A percentile compares a stretch with the other conserved stretches of the same genome.
Evolutionary conservation across 257 asterid species (phyloP).

Genomic region (Solanum dulcamara): DNA sequence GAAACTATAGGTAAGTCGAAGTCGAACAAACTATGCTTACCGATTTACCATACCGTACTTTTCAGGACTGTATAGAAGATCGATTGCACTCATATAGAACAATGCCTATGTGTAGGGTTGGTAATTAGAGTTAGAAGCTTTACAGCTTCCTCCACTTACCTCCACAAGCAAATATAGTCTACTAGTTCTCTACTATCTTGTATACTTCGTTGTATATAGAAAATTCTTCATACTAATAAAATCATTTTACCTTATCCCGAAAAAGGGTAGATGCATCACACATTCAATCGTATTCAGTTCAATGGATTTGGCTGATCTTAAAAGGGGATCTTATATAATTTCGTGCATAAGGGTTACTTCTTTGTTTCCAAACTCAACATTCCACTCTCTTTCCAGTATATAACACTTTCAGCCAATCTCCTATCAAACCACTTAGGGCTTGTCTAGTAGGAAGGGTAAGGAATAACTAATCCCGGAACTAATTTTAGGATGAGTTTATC

Average conservation of each 20-base stretch:
- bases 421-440: not conserved
- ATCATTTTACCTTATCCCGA: not conserved
- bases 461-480: not conserved
- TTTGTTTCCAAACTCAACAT: not conserved
- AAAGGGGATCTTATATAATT: not conserved
- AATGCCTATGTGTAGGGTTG: not conserved
- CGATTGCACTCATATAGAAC: not conserved
- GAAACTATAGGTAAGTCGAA: not conserved
- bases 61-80: not conserved
- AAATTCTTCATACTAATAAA: not conserved
- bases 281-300: not conserved
- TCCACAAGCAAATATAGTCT: not conserved
- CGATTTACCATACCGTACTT: not conserved
- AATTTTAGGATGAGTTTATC: not conserved
- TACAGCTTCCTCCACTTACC: not conserved
- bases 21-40: not conserved
- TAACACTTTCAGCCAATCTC: not conserved
- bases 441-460: not conserved
- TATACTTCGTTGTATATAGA: not conserved
- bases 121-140: not conserved
- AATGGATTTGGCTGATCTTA: not conserved
- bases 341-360: not conserved
- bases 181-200: not conserved
- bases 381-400: not conserved
- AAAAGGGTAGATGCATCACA: not conserved